Base-by-base conservation (phyloP, 495 filamentous ascomycete genomes). In the Podospora appendiculata region DNA sequence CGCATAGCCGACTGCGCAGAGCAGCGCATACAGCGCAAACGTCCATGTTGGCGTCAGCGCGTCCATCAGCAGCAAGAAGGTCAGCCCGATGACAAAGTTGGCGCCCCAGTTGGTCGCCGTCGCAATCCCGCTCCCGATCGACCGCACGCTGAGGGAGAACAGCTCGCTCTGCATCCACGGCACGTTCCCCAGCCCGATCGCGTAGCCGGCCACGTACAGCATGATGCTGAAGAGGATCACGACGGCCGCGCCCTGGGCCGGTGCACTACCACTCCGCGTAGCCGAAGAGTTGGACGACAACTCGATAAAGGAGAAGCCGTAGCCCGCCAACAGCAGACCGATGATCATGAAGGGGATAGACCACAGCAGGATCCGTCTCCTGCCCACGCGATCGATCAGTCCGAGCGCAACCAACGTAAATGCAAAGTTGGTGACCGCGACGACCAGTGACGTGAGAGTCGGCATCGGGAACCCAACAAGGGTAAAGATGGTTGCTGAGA, bases 111-210 rank as follows among this genome's bases (percentile, higher is more conserved):
- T 95, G 5, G 87, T 92, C 3, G 86, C 84, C 13, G 90, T 96
- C 1, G 88, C 82, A n/a, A 94, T 58, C 0, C 82, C 83, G 33
- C 87, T 91, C 6, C 91, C 91, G 2, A 94, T 62, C 0, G 85
- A 86, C 32, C 91, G 87, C 8, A 95, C 88, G 42, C 79, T 81
- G 56, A 95, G 77, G 7, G 90, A 83, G 60, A 96, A 95, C 13
- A 96, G 80, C 71, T 96, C 91, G 56, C 81, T 85, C 65, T 95
- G 89, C 72, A 92, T 89, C 91, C 91, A 96, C 0, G 91, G 90
- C 2, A 96, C 88, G 53, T 89, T 90, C 4, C 91, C 91, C 4
- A 96, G 75, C n/a, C 91, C 91, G 8, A 89, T 72, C 9, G 91
- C 90, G 61, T 93, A 96, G 0, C 82, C 81, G 47, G 86, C 84